Evolutionary conservation across 371 early-diverging fungal species (phyloP).

Genomic region (Choanephora cucurbitarum): DNA sequence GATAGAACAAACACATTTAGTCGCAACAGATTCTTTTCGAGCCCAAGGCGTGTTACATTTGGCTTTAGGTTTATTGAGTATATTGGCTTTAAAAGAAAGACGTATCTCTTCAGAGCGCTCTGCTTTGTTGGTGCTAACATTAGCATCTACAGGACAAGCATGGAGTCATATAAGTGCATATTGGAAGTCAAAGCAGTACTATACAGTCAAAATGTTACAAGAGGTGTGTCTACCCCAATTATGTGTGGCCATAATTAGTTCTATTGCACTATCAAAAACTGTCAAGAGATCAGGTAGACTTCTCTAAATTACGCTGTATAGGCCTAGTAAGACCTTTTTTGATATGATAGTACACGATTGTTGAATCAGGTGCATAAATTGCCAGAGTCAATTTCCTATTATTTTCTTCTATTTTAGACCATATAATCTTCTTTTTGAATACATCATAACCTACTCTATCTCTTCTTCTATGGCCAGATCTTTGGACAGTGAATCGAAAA

Average conservation of each 20-base stretch:
- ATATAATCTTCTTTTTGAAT: slow-evolving; percentile 1
- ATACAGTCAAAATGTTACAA: slow-evolving; percentile 33
- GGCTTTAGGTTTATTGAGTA: slow-evolving; percentile 34
- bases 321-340: slow-evolving; percentile 31
- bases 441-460: slow-evolving; percentile 6
- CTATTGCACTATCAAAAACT: slow-evolving; percentile 37
- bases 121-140: slow-evolving; percentile 36
- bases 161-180: slow-evolving; percentile 32
- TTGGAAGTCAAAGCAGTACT: slow-evolving; percentile 23
- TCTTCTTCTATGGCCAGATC: neutral
- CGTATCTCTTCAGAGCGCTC: slow-evolving; percentile 35
- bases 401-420: neutral
- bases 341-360: slow-evolving; percentile 50
- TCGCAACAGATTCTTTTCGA: slow-evolving; percentile 35
- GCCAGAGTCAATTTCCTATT: slow-evolving; percentile 42
- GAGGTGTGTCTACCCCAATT: slow-evolving; percentile 35
- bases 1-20: slow-evolving; percentile 17
- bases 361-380: slow-evolving; percentile 48
- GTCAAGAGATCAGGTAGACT: slow-evolving; percentile 33
- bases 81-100: slow-evolving; percentile 38
- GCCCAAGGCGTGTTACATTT: slow-evolving; percentile 40
- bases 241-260: slow-evolving; percentile 25
- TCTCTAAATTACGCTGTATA: slow-evolving; percentile 21
- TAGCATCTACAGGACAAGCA: slow-evolving; percentile 38
- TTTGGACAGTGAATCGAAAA: slow-evolving; percentile 18